A percentile compares a stretch with the other conserved stretches of the same genome.
These are phyloP conservation scores for Russula compacta DNA, from an alignment of 768 basidiomycete genomes.

Conservation along the genomic window DNA sequence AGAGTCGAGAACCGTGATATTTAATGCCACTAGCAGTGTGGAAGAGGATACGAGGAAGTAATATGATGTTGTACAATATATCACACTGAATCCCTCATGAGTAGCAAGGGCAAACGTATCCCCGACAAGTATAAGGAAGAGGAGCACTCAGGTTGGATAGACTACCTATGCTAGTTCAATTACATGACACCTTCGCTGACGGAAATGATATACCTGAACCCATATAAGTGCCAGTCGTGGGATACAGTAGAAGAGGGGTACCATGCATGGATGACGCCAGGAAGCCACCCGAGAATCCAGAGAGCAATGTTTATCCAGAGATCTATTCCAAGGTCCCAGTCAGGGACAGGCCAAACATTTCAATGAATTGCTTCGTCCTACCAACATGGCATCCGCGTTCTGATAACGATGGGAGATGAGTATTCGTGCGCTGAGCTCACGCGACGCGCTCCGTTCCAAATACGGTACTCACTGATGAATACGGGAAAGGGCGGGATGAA, in stretches of 20 bases:
- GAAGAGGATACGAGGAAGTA: neutral
- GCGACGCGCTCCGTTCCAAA: neutral
- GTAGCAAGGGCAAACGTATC: neutral
- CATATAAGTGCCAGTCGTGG: neutral
- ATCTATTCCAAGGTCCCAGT: conserved; percentile 21
- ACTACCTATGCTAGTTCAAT: neutral
- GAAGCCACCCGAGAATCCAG: conserved; percentile 38
- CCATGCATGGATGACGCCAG: conserved; percentile 37
- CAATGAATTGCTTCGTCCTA: neutral
- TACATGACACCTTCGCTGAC: conserved; percentile 22
- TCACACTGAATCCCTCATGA: neutral
- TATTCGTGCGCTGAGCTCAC: neutral
- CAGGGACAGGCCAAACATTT: neutral
- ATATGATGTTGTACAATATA: neutral
- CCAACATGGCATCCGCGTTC: conserved; percentile 25
- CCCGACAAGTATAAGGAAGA: neutral
- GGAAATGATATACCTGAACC: conserved; percentile 27
- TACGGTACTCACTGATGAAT: conserved; percentile 26
- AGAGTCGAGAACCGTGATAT: neutral
- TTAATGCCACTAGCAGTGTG: neutral
- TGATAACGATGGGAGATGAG: conserved; percentile 2
- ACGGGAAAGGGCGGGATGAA: conserved; percentile 28
- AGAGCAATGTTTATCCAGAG: conserved; percentile 34
- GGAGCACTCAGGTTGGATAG: neutral
- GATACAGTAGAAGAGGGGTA: conserved; percentile 11